These are phyloP conservation scores for Cordyceps militaris DNA, from an alignment of 2,329 filamentous ascomycete genomes.

Conservation along the genomic window DNA sequence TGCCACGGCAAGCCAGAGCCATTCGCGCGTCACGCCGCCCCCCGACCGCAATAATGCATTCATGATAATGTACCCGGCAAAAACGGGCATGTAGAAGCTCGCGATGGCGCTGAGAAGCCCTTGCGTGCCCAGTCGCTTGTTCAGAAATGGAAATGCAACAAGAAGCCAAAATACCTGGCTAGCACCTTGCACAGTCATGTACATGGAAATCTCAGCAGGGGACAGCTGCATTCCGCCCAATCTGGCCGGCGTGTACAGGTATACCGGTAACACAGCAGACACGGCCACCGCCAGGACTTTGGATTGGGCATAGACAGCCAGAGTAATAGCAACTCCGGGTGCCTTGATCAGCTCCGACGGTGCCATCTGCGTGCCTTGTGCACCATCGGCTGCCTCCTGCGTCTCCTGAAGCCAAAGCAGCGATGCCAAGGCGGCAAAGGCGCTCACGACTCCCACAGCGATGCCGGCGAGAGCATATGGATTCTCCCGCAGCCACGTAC, in stretches of 20 bases:
- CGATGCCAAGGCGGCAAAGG: neutral
- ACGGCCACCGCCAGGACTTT: neutral
- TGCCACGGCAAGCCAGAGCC: neutral
- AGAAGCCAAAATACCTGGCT: neutral
- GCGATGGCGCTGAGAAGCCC: neutral
- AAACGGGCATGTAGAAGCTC: neutral
- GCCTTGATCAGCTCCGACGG: neutral
- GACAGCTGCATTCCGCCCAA: neutral
- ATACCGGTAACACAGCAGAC: neutral
- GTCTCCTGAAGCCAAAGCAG: neutral
- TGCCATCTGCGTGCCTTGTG: neutral
- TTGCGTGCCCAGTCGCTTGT: neutral
- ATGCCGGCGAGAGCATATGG: constrained; percentile 50
- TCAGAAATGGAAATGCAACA: neutral
- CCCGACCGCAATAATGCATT: neutral
- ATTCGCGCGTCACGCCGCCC: neutral
- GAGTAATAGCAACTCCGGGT: neutral
- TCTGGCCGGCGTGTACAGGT: neutral
- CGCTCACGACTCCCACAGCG: constrained; percentile 25
- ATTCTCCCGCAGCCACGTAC: constrained; percentile 40
- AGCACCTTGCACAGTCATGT: neutral
- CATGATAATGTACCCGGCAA: neutral
- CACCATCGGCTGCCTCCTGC: neutral
- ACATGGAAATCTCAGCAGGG: neutral
- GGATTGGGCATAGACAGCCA: neutral